Percentiles rank a stretch among this genome's conserved stretches.
Evolutionary conservation across 345 rosid species (phyloP).

Genomic region (Stellera chamaejasme): DNA sequence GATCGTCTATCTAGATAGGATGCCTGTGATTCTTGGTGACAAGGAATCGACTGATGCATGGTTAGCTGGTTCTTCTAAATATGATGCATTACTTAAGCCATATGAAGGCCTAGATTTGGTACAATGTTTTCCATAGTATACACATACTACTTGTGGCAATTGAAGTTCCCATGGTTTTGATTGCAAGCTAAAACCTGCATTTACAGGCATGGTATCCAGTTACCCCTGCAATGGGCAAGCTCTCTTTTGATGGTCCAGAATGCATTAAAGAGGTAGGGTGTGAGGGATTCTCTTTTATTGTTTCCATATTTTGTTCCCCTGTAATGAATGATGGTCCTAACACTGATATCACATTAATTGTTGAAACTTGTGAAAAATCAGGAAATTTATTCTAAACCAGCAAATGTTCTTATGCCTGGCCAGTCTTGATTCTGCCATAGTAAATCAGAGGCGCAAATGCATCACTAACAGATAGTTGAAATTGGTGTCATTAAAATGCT

Average conservation of each 20-base stretch:
- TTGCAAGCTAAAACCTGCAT: constrained; percentile 6
- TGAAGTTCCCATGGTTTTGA: background rate
- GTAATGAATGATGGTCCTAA: background rate
- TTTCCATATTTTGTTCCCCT: background rate
- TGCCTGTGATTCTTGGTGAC: constrained; percentile 82
- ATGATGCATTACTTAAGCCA: constrained; percentile 51
- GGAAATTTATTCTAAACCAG: background rate
- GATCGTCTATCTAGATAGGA: constrained; percentile 43
- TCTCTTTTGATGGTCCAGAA: constrained; percentile 80
- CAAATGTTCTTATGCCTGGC: background rate
- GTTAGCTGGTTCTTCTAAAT: constrained; percentile 48
- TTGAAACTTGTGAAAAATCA: background rate
- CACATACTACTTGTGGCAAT: background rate
- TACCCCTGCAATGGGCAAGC: constrained; percentile 79
- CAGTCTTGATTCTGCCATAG: background rate
- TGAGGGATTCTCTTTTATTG: constrained; percentile 1
- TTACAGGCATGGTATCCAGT: constrained; percentile 80
- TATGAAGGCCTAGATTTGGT: constrained; percentile 74
- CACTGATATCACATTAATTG: background rate
- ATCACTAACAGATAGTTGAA: background rate
- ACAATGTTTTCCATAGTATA: constrained; percentile 15
- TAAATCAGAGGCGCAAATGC: background rate
- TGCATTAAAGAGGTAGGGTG: constrained; percentile 64
- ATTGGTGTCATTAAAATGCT: background rate
- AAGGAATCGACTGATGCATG: constrained; percentile 59